Base-by-base conservation (phyloP, 2,329 filamentous ascomycete genomes). In the Venturia asperata region DNA sequence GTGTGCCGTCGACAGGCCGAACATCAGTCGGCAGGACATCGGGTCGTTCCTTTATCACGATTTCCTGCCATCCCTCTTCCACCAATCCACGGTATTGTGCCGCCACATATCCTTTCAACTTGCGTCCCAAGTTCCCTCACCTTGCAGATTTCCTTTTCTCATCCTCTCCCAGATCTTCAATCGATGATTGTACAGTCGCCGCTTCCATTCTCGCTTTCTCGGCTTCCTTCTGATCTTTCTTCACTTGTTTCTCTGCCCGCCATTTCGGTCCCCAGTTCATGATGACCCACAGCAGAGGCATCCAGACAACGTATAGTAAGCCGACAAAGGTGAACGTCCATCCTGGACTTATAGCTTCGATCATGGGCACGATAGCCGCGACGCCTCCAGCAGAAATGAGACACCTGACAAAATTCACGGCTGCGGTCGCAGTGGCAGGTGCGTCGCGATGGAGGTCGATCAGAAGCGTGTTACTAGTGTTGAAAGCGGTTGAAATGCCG, bases 391-490 rank as follows among this genome's bases (percentile, higher is more conserved):
- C 87, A 27, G 84, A 85, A 49, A 85, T 74, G n/a, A 85, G 73
- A 71, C 86, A 88, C 19, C 86, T 76, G 4, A 84, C 80, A 2
- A 89, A 74, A 67, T 89, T 88, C 68, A 86, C 86, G 0, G 85
- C 83, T 0, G 86, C 85, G 1, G 85, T 85, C 0, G 83, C 83
- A 0, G 85, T 87, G 0, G 85, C 84, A 0, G 85, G 85, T 1
- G 82, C 80, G 37, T 82, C 75, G 0, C 85, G 85, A 67, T 78
- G 76, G 6, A 80, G 65, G 66, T 80, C 78, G 13, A 80, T 73
- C 1, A 80, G 68, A 65, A 79, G 72, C 41, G 76, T 75, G 63
- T 72, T 76, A 67, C 78, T 75, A 0, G 73, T 73, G 21, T 76
- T 76, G 71, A 89, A 89, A 0, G 83, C 81, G 1, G 83, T 85